Evolutionary conservation across 257 asterid species (phyloP).

Genomic region (Galeopsis tetrahit): DNA sequence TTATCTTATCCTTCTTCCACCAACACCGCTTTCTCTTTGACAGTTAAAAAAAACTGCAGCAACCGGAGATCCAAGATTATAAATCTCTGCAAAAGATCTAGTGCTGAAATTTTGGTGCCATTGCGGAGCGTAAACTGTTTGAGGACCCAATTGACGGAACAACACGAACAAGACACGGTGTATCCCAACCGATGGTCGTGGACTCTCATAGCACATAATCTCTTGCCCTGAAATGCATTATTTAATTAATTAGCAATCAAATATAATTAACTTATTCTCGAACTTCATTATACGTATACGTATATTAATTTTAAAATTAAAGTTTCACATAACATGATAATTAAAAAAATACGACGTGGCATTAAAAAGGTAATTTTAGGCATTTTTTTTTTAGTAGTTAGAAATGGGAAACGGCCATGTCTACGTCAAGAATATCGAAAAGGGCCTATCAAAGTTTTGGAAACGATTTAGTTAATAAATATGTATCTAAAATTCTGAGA

Average conservation of each 20-base stretch:
- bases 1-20: conserved; percentile 41
- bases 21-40: conserved; percentile 53
- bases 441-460: not conserved
- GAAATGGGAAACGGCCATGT: not conserved
- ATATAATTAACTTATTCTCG: too few species aligned
- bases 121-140: conserved; percentile 52
- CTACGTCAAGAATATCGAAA: not conserved
- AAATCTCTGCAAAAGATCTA: conserved; percentile 46
- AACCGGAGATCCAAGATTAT: conserved; percentile 58
- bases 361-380: not conserved
- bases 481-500: too few species aligned
- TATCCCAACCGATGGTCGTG: conserved; percentile 58
- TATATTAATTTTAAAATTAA: not conserved
- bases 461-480: not conserved
- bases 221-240: conserved; percentile 44
- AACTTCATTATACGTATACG: too few species aligned
- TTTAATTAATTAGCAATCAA: too few species aligned
- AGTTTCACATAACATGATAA: too few species aligned
- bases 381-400: not conserved
- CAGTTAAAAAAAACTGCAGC: conserved; percentile 54
- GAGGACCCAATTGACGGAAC: conserved; percentile 52
- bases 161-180: conserved; percentile 51
- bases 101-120: conserved; percentile 62
- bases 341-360: not conserved
- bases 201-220: conserved; percentile 57